phyloP scores from a whole-genome alignment of 2,329 filamentous ascomycete species.

The Fusarium fujikuroi region DNA sequence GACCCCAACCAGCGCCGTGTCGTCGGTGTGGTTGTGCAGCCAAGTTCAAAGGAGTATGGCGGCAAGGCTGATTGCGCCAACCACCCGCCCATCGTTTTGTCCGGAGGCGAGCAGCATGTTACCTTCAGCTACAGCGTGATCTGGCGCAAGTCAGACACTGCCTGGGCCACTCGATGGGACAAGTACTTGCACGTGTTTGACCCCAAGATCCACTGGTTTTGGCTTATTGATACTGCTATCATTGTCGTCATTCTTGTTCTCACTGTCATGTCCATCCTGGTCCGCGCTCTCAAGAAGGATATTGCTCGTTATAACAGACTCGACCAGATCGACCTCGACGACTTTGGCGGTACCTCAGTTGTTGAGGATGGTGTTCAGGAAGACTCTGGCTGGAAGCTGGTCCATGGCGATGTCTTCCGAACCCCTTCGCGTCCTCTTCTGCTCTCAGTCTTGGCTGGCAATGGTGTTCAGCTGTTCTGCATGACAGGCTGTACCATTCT shows the following conservation, averaged over 20 bases:
- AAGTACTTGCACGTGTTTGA: conserved; percentile 98
- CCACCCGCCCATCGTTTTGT: conserved; percentile 71
- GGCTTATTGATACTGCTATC: conserved; percentile 92
- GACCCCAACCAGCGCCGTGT: conserved; percentile 80
- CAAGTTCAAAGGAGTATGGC: conserved; percentile 73
- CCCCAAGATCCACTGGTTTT: conserved; percentile 99
- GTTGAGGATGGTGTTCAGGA: conserved; percentile 95
- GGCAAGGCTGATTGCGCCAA: conserved; percentile 72
- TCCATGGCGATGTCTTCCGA: conserved; percentile 97
- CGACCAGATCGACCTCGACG: conserved; percentile 89
- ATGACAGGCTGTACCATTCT: conserved; percentile 96
- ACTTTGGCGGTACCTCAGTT: conserved; percentile 81
- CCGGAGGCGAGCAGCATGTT: conserved; percentile 68
- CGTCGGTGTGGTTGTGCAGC: conserved; percentile 90
- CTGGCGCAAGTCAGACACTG: conserved; percentile 85
- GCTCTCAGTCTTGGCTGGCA: conserved; percentile 88
- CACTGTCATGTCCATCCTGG: conserved; percentile 91
- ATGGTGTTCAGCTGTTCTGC: conserved; percentile 94
- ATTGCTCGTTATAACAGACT: conserved; percentile 96
- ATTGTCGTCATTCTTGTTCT: conserved; percentile 92
- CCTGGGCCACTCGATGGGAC: conserved; percentile 98
- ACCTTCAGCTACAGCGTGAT: conserved; percentile 92
- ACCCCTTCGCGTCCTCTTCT: conserved; percentile 84
- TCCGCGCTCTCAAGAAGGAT: conserved; percentile 90
- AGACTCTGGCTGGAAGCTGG: conserved; percentile 97